These are phyloP conservation scores for Mycena kentingensis DNA, from an alignment of 768 basidiomycete genomes.

Conservation along the genomic window DNA sequence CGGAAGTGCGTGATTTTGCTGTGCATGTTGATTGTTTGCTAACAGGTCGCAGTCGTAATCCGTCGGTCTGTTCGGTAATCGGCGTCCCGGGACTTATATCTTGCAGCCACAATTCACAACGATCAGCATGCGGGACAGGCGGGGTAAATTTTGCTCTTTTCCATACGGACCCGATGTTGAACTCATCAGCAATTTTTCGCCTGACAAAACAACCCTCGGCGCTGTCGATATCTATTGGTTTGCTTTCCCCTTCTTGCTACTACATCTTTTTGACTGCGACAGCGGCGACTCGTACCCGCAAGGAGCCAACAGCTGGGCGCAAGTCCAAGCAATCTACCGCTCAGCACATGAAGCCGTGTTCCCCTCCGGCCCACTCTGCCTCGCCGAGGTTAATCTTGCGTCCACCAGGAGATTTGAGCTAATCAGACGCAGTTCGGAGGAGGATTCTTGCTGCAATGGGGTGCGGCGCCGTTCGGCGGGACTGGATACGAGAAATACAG, in stretches of 20 bases:
- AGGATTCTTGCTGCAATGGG: constrained; percentile 51
- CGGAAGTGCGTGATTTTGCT: constrained; percentile 24
- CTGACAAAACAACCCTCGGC: constrained; percentile 44
- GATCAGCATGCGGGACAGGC: constrained; percentile 50
- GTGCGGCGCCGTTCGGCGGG: constrained; percentile 40
- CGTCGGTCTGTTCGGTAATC: constrained; percentile 33
- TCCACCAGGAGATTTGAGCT: neutral
- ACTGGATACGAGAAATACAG: constrained; percentile 56
- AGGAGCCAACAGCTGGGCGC: constrained; percentile 48
- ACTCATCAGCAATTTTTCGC: constrained; percentile 44
- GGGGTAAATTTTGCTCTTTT: constrained; percentile 25
- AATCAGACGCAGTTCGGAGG: constrained; percentile 44
- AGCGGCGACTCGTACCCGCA: constrained; percentile 58
- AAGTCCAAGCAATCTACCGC: constrained; percentile 52
- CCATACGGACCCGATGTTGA: neutral
- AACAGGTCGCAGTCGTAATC: constrained; percentile 34
- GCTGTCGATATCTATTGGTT: constrained; percentile 54
- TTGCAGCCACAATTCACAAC: constrained; percentile 48
- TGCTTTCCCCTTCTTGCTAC: constrained; percentile 3
- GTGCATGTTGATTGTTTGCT: neutral
- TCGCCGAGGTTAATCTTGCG: constrained; percentile 42
- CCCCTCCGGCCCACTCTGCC: constrained; percentile 50
- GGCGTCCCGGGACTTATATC: neutral
- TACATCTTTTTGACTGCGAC: neutral
- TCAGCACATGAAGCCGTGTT: constrained; percentile 46